Evolutionary conservation across 139 green algal genomes (phyloP).

Genomic region (Chlorella sp.): DNA sequence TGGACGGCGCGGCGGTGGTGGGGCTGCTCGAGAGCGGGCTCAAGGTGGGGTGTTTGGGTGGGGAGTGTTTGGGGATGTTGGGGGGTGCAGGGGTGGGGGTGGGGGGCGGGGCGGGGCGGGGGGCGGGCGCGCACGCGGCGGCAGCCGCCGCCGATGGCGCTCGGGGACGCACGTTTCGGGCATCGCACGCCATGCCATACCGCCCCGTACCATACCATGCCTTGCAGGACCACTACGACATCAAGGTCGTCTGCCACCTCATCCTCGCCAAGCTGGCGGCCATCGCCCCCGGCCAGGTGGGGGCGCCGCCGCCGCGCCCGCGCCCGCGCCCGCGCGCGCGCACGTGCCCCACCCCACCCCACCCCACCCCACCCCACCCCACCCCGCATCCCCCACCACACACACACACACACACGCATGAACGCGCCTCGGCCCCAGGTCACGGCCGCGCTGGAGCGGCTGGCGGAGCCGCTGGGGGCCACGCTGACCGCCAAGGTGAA

Average conservation of each 20-base stretch:
- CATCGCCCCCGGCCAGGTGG: constrained; percentile 46
- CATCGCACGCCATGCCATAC: too few species aligned
- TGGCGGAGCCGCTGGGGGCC: constrained; percentile 86
- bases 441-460: constrained; percentile 57
- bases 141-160: too few species aligned
- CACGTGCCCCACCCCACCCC: too few species aligned
- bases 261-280: constrained; percentile 79
- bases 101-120: neutral
- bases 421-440: constrained; percentile 42
- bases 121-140: too few species aligned
- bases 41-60: constrained; percentile 56
- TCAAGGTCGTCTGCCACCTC: constrained; percentile 86
- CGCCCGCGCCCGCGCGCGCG: too few species aligned
- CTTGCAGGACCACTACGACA: constrained; percentile 85
- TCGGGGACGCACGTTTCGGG: too few species aligned
- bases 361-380: too few species aligned
- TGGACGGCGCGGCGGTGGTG: constrained; percentile 53
- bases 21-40: constrained; percentile 55
- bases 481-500: constrained; percentile 89
- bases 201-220: too few species aligned
- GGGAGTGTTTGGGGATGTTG: too few species aligned
- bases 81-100: neutral
- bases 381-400: too few species aligned
- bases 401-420: too few species aligned
- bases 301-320: neutral